Evolutionary conservation across 345 rosid genomes (phyloP).

Genomic region (Aurinia saxatilis): DNA sequence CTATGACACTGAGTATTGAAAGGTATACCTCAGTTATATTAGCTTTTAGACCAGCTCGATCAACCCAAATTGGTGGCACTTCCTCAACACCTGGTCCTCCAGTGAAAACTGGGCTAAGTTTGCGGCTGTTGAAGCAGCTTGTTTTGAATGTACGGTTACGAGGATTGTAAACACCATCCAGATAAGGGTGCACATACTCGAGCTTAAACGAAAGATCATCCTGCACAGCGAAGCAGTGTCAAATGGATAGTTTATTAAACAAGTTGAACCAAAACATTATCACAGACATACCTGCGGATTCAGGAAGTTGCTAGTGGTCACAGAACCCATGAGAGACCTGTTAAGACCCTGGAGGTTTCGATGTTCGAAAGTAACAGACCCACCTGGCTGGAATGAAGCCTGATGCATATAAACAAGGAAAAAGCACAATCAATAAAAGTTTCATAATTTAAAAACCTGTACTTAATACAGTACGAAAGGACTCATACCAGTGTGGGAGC

Average conservation of each 20-base stretch:
- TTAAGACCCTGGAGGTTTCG: conserved; percentile 87
- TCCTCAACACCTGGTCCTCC: conserved; percentile 98
- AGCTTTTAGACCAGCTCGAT: conserved; percentile 91
- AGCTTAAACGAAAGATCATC: conserved; percentile 99
- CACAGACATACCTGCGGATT: conserved; percentile 62
- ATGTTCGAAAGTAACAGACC: conserved; percentile 94
- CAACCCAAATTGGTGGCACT: conserved; percentile 99
- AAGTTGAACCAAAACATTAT: not conserved
- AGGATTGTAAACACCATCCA: conserved; percentile 72
- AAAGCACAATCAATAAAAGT: not conserved
- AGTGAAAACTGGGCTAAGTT: conserved; percentile 95
- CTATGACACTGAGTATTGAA: not conserved
- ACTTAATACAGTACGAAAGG: not conserved
- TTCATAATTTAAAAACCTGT: not conserved
- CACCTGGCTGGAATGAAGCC: conserved; percentile 98
- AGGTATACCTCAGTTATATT: conserved; percentile 84
- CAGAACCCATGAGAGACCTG: conserved; percentile 88
- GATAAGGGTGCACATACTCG: conserved; percentile 94
- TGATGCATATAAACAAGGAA: conserved; percentile 27
- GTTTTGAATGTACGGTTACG: conserved; percentile 82
- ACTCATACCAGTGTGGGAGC: conserved; percentile 73
- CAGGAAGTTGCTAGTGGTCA: conserved; percentile 95
- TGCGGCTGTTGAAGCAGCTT: conserved; percentile 94
- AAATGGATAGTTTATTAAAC: not conserved
- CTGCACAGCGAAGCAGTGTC: conserved; percentile 29